Evolutionary conservation across 225 moss, liverwort and hornwort species (phyloP).

Genomic region (Antitrichia curtipendula): DNA sequence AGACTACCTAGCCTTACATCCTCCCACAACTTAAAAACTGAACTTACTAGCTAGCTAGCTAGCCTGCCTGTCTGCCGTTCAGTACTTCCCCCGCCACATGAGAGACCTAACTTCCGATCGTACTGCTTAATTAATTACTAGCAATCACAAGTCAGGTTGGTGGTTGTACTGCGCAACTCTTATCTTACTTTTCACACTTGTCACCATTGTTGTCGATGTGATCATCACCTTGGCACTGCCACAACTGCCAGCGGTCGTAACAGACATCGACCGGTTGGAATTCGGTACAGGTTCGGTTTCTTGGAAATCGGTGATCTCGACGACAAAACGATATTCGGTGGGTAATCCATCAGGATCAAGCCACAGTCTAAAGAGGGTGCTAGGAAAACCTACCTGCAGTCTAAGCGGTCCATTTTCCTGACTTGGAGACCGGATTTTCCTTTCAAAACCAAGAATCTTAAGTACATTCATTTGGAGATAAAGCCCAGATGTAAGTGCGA

Average conservation of each 20-base stretch:
- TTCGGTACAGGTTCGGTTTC: neutral
- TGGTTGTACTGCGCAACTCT: neutral
- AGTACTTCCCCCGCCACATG: neutral
- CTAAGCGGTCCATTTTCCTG: neutral
- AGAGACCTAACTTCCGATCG: neutral
- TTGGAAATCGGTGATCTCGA: neutral
- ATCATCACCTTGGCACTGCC: neutral
- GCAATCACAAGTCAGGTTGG: neutral
- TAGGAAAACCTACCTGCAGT: neutral
- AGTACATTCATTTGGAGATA: neutral
- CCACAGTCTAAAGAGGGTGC: neutral
- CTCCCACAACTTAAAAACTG: neutral
- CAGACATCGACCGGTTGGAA: neutral
- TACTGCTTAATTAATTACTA: neutral
- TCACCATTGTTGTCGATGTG: neutral
- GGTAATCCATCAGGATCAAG: neutral
- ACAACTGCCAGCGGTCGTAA: neutral
- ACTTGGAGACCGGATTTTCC: neutral
- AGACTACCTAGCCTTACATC: neutral
- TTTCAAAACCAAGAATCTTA: neutral
- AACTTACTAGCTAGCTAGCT: neutral
- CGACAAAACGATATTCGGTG: neutral
- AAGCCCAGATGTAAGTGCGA: no score
- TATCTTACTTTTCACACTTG: neutral
- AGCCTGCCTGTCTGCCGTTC: neutral